These are phyloP conservation scores for Infundibulicybe gibba DNA, from an alignment of 768 basidiomycete species.

Conservation along the genomic window DNA sequence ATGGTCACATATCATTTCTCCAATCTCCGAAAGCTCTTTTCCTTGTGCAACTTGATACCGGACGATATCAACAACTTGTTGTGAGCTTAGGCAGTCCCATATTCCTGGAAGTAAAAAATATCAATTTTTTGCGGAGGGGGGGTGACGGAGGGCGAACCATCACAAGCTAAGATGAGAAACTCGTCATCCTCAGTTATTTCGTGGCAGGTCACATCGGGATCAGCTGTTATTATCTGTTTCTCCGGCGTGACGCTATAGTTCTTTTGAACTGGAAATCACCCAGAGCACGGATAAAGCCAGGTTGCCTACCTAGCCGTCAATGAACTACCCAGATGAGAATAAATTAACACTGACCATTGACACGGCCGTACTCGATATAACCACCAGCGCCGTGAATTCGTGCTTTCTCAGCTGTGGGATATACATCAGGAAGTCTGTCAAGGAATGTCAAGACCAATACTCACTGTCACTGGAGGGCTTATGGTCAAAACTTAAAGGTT, in stretches of 20 bases:
- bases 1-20: slow-evolving; percentile 86
- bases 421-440: slow-evolving; percentile 4
- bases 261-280: slow-evolving; percentile 99
- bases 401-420: slow-evolving; percentile 64
- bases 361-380: slow-evolving; percentile 94
- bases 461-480: slow-evolving; percentile 86
- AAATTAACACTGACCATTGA: slow-evolving; percentile 67
- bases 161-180: slow-evolving; percentile 95
- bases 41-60: slow-evolving; percentile 79
- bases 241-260: slow-evolving; percentile 79
- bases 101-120: slow-evolving; percentile 69
- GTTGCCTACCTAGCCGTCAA: slow-evolving; percentile 58
- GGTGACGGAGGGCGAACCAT: slow-evolving; percentile 57
- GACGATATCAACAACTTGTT: slow-evolving; percentile 88
- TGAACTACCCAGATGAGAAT: slow-evolving; percentile 1
- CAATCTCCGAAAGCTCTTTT: slow-evolving; percentile 76
- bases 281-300: slow-evolving; percentile 92
- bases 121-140: slow-evolving; percentile 3
- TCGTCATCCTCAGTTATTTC: slow-evolving; percentile 87
- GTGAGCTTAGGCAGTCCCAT: slow-evolving; percentile 95
- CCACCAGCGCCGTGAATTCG: slow-evolving; percentile 92
- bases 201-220: slow-evolving; percentile 89
- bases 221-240: slow-evolving; percentile 89
- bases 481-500: slow-evolving; percentile 91
- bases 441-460: slow-evolving; percentile 20